Evolutionary conservation across 2,329 filamentous ascomycete genomes (phyloP).

Genomic region (Nemania sp.): DNA sequence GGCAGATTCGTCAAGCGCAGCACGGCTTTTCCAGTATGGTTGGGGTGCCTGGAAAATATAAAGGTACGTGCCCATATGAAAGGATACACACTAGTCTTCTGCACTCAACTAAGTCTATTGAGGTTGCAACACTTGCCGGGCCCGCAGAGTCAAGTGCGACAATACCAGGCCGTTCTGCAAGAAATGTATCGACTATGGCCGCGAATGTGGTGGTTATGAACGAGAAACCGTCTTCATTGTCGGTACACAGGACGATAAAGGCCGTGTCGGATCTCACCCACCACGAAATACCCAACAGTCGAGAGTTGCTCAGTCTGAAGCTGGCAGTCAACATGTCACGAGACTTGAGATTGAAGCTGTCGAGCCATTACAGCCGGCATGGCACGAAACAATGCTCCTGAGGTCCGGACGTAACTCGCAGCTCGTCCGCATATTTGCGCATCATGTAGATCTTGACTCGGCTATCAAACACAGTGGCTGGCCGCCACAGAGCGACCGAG

Average conservation of each 20-base stretch:
- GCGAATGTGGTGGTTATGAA: slow-evolving; percentile 72
- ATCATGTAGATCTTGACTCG: slow-evolving; percentile 58
- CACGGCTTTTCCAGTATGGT: slow-evolving; percentile 60
- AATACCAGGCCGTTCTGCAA: slow-evolving; percentile 70
- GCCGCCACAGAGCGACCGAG: slow-evolving; percentile 41
- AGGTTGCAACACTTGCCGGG: slow-evolving; percentile 71
- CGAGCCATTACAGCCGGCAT: slow-evolving; percentile 62
- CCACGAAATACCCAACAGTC: slow-evolving; percentile 58
- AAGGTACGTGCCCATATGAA: slow-evolving; percentile 52
- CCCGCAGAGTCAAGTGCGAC: slow-evolving; percentile 61
- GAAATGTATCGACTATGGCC: slow-evolving; percentile 69
- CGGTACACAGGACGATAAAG: slow-evolving; percentile 66
- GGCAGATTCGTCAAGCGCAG: slow-evolving; percentile 8
- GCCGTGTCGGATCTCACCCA: slow-evolving; percentile 69
- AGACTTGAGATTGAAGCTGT: slow-evolving; percentile 51
- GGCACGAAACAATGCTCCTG: slow-evolving; percentile 62
- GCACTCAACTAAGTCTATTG: slow-evolving; percentile 25
- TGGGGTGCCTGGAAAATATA: slow-evolving; percentile 72
- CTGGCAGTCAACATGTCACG: slow-evolving; percentile 36
- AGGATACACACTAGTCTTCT: not conserved
- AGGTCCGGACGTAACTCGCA: slow-evolving; percentile 54
- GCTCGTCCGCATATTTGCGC: slow-evolving; percentile 58
- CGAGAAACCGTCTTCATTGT: slow-evolving; percentile 73
- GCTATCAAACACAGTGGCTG: slow-evolving; percentile 47
- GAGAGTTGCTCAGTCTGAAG: slow-evolving; percentile 51